Base-by-base conservation (phyloP, 2,329 filamentous ascomycete genomes). In the Pseudocercospora pini-densiflorae region DNA sequence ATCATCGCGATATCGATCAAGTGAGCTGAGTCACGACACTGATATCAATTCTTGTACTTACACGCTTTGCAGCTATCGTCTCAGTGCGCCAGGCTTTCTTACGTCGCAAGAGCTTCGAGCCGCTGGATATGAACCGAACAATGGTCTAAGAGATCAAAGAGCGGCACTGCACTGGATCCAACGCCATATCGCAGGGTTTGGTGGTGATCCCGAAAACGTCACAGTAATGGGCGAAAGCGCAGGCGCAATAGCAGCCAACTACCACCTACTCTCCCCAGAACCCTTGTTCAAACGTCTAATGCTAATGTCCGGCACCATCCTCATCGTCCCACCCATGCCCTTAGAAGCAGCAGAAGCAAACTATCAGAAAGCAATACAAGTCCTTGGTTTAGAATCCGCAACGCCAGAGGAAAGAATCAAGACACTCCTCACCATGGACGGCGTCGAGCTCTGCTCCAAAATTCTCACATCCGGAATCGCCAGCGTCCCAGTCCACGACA, bases 201-300 rank as follows among this genome's bases (percentile, higher is more conserved):
- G 73, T n/a, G 73, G 73, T 19, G 68, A 75, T 55, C 51, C 62
- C 1, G 21, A 54, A 2, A 67, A 66, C 64, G 82, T 73, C 47
- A 72, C 64, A 10, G 16, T 71, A 12, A 67, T 47, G 19, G 67
- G 66, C 14, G 61, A 69, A 49, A 62, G 55, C 33, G 76, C 79
- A 8, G 81, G 81, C n/a, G 69, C 74, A n/a, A 92, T 93, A 67
- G 92, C 90, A 0, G 90, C 92, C 1, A 73, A 75, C 58, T 71
- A 73, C 31, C 75, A 75, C 59, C 62, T 76, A 4, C 76, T 80
- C 36, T 78, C 77, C 7, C 69, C 77, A 36, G 68, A 78, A 45
- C 75, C 78, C 5, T 73, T 83, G 3, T 83, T 82, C 73, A 79
- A 77, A 62, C 75, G 80, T n/a, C 76, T 75, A 1, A 78, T 83